Evolutionary conservation across 345 rosid genomes (phyloP), one percentile per base, ranked within the genome.

Genomic region (Angophora floribunda): DNA sequence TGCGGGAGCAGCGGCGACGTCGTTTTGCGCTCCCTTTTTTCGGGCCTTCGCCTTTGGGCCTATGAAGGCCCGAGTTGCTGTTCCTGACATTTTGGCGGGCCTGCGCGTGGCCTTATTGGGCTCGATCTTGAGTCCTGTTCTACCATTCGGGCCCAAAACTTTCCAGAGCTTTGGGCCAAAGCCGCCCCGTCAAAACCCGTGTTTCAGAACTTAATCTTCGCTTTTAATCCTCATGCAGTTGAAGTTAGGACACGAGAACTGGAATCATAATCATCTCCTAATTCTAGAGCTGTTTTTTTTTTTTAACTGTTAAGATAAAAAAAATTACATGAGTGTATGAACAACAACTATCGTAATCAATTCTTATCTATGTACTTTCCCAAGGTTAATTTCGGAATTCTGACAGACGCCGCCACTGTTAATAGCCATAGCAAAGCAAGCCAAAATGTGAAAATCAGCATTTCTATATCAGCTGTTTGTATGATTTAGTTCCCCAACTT

Each of bases 291-390:
- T 8, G 12, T 65, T 7, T 41, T 15, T 7, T 8, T 16, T 65
- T 15, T 57, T 24, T 22, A 2, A 36, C 41, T 57, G 30, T 7
- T 41, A 41, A 36, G 1, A 19, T 75, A 4, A 36, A 24, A 10
- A 24, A 19, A 41, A 21, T 36, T 75, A 75, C 3, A 36, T 10
- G 11, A 36, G 82, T 9, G 7, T 1, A 17, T 17, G 1, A 70
- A 7, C 1, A 0, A 3, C 5, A 6, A 2, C 9, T 10, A 32
- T 70, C 45, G 1, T 17, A 36, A 70, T 67, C 6, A 0, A 1
- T 65, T 70, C 13, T 0, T 32, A 10, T 70, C 1, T 17, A 16
- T 32, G 9, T 70, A 32, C 45, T 22, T 65, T 55, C 61, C 26
- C 4, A 21, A 55, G 5, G 8, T 19, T 24, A 4, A 19, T 53